Evolutionary conservation across 768 basidiomycete genomes (phyloP).

Genomic region (Agaricus blazei): DNA sequence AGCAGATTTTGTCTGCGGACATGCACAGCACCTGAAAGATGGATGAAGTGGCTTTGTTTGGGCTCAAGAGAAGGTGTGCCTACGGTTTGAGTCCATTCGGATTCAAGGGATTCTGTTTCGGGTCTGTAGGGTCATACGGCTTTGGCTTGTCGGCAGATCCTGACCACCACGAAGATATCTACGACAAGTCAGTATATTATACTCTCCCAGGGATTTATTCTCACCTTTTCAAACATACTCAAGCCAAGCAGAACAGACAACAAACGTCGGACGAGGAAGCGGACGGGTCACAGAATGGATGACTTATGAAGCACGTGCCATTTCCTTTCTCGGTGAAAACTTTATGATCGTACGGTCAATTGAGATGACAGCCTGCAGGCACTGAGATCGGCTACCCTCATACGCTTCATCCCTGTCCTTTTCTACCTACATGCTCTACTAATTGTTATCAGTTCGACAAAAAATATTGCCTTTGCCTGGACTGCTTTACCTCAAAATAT

Average conservation of each 20-base stretch:
- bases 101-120: constrained; percentile 84
- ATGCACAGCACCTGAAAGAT: constrained; percentile 87
- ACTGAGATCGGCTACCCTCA: not conserved
- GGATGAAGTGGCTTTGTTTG: not conserved
- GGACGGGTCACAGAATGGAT: not conserved
- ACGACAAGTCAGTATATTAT: not conserved
- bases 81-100: constrained; percentile 95
- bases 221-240: constrained; percentile 40
- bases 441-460: not conserved
- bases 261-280: not conserved
- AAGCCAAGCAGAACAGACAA: not conserved
- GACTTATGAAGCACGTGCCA: not conserved
- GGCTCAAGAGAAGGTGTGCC: constrained; percentile 22
- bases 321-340: not conserved
- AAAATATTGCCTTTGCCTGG: not conserved
- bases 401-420: not conserved
- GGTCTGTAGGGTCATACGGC: constrained; percentile 68
- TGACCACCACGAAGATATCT: constrained; percentile 60
- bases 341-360: not conserved
- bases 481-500: not conserved
- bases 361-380: not conserved
- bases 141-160: constrained; percentile 26
- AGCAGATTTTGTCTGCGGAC: constrained; percentile 87
- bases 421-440: not conserved
- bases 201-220: not conserved